Base-by-base conservation (phyloP, 345 rosid species). In the Hypericum perforatum region DNA sequence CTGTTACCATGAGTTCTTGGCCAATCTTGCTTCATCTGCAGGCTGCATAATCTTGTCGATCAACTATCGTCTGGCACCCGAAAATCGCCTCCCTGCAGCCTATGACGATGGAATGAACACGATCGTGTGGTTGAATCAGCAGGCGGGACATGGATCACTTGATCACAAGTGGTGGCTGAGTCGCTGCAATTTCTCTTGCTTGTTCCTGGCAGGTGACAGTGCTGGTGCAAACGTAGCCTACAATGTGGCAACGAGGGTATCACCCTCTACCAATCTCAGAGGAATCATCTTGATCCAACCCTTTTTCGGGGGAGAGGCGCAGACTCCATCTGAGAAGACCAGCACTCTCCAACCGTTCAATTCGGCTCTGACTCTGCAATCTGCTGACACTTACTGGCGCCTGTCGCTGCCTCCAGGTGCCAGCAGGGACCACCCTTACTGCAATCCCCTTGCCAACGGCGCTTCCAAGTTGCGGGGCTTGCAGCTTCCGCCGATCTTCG, bases 141-240 rank as follows among this genome's bases (percentile, higher is more conserved):
- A 54, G 22, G 56, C 53, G 42, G 0, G 22, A 16, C 8, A 39
- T 7, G 49, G 49, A 5, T 45, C 65, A 6, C 32, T 49, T 46
- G 80, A 79, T 5, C 75, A 81, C 4, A 71, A 16, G 0, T 66
- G 71, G 66, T 67, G 71, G 71, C 15, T 50, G 7, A 45, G 50
- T 12, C 38, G 43, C 16, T 67, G 66, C 43, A 55, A 56, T 16
- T 32, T 61, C n/a, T 44, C 62, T 5, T 39, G 39, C 40, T 7
- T 67, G 11, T 61, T 55, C 54, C 39, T 67, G 16, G 53, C 58
- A 1, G 71, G 71, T 51, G 71, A 52, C 39, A 61, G 71, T n/a
- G 58, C 66, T 5, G 71, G 71, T 9, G 71, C 71, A 8, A 67
- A 61, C 62, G 49, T 67, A 49, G 65, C 71, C 11, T 56, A 61